These are phyloP conservation scores for Comarum palustre DNA, from an alignment of 306 rosid species.

Conservation along the genomic window DNA sequence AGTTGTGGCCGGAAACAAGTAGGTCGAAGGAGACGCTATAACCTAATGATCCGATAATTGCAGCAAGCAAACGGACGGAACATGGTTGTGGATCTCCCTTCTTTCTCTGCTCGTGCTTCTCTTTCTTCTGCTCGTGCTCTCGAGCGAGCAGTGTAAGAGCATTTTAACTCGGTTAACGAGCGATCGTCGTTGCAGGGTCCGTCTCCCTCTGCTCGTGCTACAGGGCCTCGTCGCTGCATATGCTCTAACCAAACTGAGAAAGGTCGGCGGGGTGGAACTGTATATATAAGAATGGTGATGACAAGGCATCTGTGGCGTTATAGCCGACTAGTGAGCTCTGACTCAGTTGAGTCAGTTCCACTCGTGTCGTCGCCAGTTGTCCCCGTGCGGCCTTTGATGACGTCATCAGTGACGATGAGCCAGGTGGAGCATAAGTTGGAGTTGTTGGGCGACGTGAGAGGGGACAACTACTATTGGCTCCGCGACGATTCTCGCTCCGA, in stretches of 20 bases:
- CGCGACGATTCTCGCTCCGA: conserved; percentile 79
- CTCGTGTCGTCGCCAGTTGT: conserved; percentile 5
- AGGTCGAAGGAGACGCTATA: not conserved
- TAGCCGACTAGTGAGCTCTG: not conserved
- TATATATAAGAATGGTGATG: not conserved
- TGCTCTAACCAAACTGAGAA: too few species aligned
- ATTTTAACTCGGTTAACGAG: too few species aligned
- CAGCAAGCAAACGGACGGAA: too few species aligned
- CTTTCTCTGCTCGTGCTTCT: too few species aligned
- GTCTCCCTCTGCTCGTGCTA: too few species aligned
- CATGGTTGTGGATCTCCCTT: too few species aligned
- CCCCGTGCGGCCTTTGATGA: not conserved
- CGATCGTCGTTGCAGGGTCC: too few species aligned
- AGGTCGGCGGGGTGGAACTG: not conserved
- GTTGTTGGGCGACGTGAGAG: conserved; percentile 68
- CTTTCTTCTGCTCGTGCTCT: too few species aligned
- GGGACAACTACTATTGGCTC: conserved; percentile 85
- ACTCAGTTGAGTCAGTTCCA: conserved; percentile 2
- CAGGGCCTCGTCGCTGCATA: too few species aligned
- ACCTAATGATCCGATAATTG: too few species aligned
- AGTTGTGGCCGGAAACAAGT: too few species aligned
- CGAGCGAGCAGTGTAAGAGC: too few species aligned
- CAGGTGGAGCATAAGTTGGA: conserved; percentile 60
- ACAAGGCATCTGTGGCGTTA: not conserved
- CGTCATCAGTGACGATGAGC: conserved; percentile 7